These are phyloP conservation scores for Coniella lustricola DNA, from an alignment of 2,329 filamentous ascomycete species.

Conservation along the genomic window DNA sequence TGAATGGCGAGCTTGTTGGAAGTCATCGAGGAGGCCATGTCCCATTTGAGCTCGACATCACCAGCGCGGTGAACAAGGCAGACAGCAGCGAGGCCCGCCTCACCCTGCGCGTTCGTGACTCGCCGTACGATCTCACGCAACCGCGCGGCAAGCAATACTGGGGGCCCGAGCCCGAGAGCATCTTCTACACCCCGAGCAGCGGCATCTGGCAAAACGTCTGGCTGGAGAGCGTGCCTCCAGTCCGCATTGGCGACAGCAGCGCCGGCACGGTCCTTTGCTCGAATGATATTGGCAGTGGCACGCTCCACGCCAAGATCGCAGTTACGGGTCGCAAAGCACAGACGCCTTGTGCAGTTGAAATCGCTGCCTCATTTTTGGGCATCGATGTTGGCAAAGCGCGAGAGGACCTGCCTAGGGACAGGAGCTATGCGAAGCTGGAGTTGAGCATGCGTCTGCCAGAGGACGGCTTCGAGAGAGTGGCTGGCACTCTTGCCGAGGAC, in stretches of 20 bases:
- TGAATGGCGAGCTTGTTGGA: constrained; percentile 45
- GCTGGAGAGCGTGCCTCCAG: constrained; percentile 47
- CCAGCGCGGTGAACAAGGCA: constrained; percentile 33
- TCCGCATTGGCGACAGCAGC: constrained; percentile 47
- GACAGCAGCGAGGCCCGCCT: constrained; percentile 31
- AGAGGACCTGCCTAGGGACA: constrained; percentile 40
- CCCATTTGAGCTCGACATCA: constrained; percentile 51
- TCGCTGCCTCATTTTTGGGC: constrained; percentile 47
- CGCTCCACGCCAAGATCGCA: constrained; percentile 42
- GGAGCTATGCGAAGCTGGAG: constrained; percentile 39
- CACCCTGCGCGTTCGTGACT: constrained; percentile 55
- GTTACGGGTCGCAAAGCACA: constrained; percentile 42
- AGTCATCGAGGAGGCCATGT: constrained; percentile 53
- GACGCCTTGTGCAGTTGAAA: constrained; percentile 40
- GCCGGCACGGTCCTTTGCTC: constrained; percentile 51
- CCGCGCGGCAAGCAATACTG: constrained; percentile 64
- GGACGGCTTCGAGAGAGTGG: constrained; percentile 32
- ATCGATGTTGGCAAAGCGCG: constrained; percentile 37
- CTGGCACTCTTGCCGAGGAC: constrained; percentile 24
- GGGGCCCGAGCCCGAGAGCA: constrained; percentile 52
- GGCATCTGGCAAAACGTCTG: constrained; percentile 54
- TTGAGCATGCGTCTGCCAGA: constrained; percentile 35
- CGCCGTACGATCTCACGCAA: constrained; percentile 56
- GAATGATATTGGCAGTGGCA: constrained; percentile 44
- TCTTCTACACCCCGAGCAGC: constrained; percentile 51